Conservation (phyloP, 345 rosid genomes). For the Syzygium aqueum region DNA sequence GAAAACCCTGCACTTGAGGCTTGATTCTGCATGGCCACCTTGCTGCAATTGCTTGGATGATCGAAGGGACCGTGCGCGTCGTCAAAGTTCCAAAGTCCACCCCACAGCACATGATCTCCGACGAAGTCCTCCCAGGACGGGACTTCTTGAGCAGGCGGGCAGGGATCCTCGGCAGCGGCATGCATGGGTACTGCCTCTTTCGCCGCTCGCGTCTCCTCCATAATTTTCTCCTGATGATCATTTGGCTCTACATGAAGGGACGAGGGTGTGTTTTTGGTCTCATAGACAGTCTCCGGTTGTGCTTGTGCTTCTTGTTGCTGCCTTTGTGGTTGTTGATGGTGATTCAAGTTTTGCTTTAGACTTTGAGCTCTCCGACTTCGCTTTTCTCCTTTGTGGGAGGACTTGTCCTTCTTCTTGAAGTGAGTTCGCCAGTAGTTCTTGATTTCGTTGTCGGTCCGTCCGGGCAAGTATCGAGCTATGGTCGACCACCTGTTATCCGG, state of each 20-base stretch:
- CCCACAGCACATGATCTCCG: slow-evolving; percentile 42
- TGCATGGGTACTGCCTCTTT: background rate
- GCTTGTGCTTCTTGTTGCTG: slow-evolving; percentile 1
- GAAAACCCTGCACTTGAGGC: slow-evolving; percentile 18
- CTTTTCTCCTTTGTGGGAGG: slow-evolving; percentile 7
- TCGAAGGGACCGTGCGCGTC: slow-evolving; percentile 6
- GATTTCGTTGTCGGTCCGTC: slow-evolving; percentile 91
- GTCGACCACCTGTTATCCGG: slow-evolving; percentile 64
- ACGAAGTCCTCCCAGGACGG: slow-evolving; percentile 10
- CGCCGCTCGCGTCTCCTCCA: background rate
- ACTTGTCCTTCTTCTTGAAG: slow-evolving; percentile 45
- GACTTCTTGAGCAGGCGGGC: slow-evolving; percentile 13
- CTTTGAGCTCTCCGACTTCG: slow-evolving; percentile 22
- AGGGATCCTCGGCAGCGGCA: slow-evolving; percentile 9
- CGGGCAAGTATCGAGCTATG: slow-evolving; percentile 83
- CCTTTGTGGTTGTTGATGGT: background rate
- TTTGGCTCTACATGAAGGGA: background rate
- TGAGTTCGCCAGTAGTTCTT: slow-evolving; percentile 95
- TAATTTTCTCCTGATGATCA: background rate
- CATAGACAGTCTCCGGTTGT: background rate
- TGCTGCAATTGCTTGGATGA: slow-evolving; percentile 9
- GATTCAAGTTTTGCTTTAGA: background rate
- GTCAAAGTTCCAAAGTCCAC: slow-evolving; percentile 43
- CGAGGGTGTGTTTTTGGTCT: background rate
- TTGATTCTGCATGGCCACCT: slow-evolving; percentile 4